Evolutionary conservation across 148 eudicot species (phyloP), one percentile per base, ranked within the genome.

Genomic region (Rheum nobile): DNA sequence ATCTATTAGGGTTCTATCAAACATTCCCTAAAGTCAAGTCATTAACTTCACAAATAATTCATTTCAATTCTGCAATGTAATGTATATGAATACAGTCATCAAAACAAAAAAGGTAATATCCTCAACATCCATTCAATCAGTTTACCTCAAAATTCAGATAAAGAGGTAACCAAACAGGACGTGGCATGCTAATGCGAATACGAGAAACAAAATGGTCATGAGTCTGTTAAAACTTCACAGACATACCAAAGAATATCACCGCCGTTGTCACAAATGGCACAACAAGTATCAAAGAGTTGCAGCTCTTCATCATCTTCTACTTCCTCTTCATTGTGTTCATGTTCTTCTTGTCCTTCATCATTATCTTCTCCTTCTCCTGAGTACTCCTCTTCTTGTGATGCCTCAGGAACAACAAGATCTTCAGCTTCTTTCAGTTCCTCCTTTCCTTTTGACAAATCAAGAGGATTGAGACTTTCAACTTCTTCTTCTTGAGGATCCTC

Each of bases 241-340:
- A 74, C 77, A 72, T 84, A 92, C 97, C 88, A 79, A 75, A 92
- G 83, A 78, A 92, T 72, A 48, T 87, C 83, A 29, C 97, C 97
- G 10, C 97, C 97, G 72, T 92, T 87, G 77, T 90, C 97, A 84
- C 97, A 92, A 71, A 88, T 35, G 39, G 93, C 84, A 77, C 97
- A 92, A 28, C 87, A 89, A 34, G 88, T 76, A 80, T 88, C 97
- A 75, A 88, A 92, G 43, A 82, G 73, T 31, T 79, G 84, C 21
- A 85, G 79, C 34, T 68, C 74, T 0, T 77, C 48, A 0, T 65
- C 70, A 31, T 82, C 85, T 52, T 68, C 74, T 0, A 76, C 48
- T 0, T 32, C 70, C 32, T 81, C 84, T 52, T 61, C 69, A 21
- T 76, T 81, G 31, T 75, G 78, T 37, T 55, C 71, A 67, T 8